Evolutionary conservation across 2,329 filamentous ascomycete genomes (phyloP).

Genomic region (Stemphylium vesicarium): DNA sequence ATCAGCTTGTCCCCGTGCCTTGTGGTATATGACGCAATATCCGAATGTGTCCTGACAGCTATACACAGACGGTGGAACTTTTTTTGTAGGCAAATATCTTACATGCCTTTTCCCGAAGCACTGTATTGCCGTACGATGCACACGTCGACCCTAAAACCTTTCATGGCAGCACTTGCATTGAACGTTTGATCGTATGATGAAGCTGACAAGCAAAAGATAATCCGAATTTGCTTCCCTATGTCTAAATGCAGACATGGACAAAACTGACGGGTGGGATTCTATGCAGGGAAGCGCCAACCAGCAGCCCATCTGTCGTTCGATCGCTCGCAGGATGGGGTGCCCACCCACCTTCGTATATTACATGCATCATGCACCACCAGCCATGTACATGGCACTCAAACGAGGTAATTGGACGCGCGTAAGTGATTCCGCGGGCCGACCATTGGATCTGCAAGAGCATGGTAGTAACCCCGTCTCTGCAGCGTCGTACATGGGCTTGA

Average conservation of each 20-base stretch:
- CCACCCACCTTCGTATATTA: slow-evolving; percentile 32
- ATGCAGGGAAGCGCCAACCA: slow-evolving; percentile 32
- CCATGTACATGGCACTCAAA: slow-evolving; percentile 23
- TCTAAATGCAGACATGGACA: slow-evolving; percentile 13
- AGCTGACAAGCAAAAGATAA: not conserved
- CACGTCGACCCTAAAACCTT: not conserved
- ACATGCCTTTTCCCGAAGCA: not conserved
- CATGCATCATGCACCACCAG: slow-evolving; percentile 38
- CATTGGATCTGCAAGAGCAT: slow-evolving; percentile 48
- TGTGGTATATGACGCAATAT: slow-evolving; percentile 38
- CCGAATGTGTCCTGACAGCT: slow-evolving; percentile 15
- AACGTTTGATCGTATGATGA: not conserved
- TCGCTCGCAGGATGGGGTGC: slow-evolving; percentile 37
- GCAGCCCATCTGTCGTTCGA: slow-evolving; percentile 28
- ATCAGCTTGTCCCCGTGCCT: slow-evolving; percentile 30
- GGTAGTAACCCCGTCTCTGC: slow-evolving; percentile 41
- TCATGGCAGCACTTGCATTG: not conserved
- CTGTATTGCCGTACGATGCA: not conserved
- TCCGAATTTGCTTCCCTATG: slow-evolving; percentile 8
- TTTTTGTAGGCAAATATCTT: slow-evolving; percentile 1
- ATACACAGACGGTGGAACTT: slow-evolving; percentile 17
- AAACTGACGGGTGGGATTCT: slow-evolving; percentile 9
- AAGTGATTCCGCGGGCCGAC: slow-evolving; percentile 41
- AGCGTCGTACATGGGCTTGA: slow-evolving; percentile 35
- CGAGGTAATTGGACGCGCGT: slow-evolving; percentile 38